phyloP scores from a whole-genome alignment of 2,329 filamentous ascomycete genomes.

The Xylaria sp. region DNA sequence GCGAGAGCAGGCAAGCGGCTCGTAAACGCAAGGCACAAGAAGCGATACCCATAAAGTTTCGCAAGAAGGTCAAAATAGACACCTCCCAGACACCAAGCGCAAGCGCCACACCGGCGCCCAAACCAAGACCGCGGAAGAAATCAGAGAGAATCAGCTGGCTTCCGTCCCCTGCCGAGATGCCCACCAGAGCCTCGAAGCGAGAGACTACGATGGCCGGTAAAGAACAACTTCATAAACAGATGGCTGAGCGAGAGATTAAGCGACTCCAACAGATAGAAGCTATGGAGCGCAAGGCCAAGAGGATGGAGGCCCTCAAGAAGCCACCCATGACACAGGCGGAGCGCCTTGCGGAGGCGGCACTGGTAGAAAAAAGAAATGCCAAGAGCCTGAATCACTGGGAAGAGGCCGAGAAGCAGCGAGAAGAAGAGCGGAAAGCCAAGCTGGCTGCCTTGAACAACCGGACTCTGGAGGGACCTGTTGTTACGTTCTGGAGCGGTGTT shows the following conservation, averaged over 20 bases:
- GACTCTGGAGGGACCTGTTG: slow-evolving; percentile 86
- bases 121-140: slow-evolving; percentile 67
- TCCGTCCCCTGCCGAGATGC: slow-evolving; percentile 64
- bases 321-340: slow-evolving; percentile 89
- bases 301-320: slow-evolving; percentile 78
- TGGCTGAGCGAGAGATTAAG: slow-evolving; percentile 77
- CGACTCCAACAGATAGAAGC: slow-evolving; percentile 75
- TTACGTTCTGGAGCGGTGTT: slow-evolving; percentile 94
- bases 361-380: slow-evolving; percentile 85
- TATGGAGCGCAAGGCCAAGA: slow-evolving; percentile 76
- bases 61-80: slow-evolving; percentile 80
- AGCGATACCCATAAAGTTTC: slow-evolving; percentile 74
- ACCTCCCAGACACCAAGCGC: slow-evolving; percentile 52
- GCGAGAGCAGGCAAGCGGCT: slow-evolving; percentile 71
- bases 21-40: slow-evolving; percentile 86
- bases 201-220: slow-evolving; percentile 69
- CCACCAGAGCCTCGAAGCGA: slow-evolving; percentile 68
- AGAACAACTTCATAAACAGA: slow-evolving; percentile 73
- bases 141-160: slow-evolving; percentile 70
- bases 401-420: slow-evolving; percentile 87
- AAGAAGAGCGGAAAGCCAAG: slow-evolving; percentile 83
- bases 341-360: slow-evolving; percentile 81
- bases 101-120: slow-evolving; percentile 52
- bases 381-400: slow-evolving; percentile 96
- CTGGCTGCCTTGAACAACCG: slow-evolving; percentile 89